Evolutionary conservation across 345 rosid species (phyloP).

Genomic region (Sapria himalayana): DNA sequence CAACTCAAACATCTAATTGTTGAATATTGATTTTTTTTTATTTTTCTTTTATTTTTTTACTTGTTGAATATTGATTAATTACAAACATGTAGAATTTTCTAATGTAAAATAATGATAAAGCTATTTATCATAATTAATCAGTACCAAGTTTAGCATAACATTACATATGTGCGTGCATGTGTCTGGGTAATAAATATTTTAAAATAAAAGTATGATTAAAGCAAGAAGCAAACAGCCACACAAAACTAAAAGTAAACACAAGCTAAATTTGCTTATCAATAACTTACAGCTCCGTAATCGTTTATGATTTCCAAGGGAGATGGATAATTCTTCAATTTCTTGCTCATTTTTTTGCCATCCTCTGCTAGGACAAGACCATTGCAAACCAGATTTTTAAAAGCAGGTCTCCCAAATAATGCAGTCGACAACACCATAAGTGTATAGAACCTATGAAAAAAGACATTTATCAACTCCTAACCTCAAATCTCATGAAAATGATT

Average conservation of each 20-base stretch:
- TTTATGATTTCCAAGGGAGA: slow-evolving; percentile 72
- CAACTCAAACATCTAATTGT: no score
- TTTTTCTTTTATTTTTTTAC: no score
- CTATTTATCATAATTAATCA: no score
- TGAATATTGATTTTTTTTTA: no score
- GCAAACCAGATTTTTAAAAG: slow-evolving; percentile 84
- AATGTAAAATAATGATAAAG: no score
- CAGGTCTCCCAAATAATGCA: slow-evolving; percentile 86
- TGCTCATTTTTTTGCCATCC: slow-evolving; percentile 98
- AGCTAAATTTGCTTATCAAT: neutral
- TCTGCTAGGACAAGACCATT: slow-evolving; percentile 94
- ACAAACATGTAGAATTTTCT: no score
- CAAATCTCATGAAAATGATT: no score
- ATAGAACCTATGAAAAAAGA: slow-evolving; percentile 45
- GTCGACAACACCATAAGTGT: slow-evolving; percentile 98
- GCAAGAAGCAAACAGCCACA: slow-evolving; percentile 3
- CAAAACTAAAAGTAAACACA: neutral
- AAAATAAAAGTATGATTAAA: no score
- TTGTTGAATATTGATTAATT: no score
- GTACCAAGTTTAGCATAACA: no score
- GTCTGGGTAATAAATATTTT: no score
- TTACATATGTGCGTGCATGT: no score
- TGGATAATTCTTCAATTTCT: slow-evolving; percentile 76
- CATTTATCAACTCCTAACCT: slow-evolving; percentile 3
- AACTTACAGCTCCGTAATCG: slow-evolving; percentile 91